Conservation (phyloP, 352 stramenopile genomes). For the Globisporangium parvum region DNA sequence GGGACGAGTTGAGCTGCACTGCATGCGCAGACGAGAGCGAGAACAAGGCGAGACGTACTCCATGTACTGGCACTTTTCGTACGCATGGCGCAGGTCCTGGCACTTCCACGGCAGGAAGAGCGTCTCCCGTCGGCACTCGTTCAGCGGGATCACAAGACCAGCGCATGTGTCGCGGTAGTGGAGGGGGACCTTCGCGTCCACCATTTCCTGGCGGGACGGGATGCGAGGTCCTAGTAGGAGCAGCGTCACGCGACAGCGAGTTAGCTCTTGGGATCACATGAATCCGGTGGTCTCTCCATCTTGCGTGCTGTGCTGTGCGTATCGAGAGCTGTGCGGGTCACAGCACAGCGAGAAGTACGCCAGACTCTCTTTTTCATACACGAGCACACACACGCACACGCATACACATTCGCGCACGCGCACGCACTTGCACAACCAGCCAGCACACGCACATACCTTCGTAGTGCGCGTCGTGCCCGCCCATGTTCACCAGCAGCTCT, state of each 20-base stretch:
- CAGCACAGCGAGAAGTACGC: too few relatives aligned
- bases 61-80: conserved; percentile 98
- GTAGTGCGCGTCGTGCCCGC: conserved; percentile 53
- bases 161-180: conserved; percentile 95
- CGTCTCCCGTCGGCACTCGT: conserved; percentile 93
- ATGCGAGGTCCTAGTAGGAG: conserved; percentile 48
- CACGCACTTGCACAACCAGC: conserved; percentile 4
- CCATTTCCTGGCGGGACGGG: conserved; percentile 89
- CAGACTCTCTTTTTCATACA: too few relatives aligned
- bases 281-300: too few relatives aligned
- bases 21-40: not conserved
- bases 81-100: conserved; percentile 95
- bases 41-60: conserved; percentile 31
- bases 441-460: conserved; percentile 33
- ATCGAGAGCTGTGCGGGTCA: too few relatives aligned
- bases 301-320: too few relatives aligned
- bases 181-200: conserved; percentile 89
- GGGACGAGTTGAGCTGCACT: not conserved
- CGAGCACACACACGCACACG: too few relatives aligned
- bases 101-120: conserved; percentile 94
- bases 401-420: not conserved
- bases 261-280: too few relatives aligned
- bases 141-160: conserved; percentile 93
- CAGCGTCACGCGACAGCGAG: not conserved
- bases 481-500: conserved; percentile 39